Evolutionary conservation across 768 basidiomycete species (phyloP), one percentile per base, ranked within the genome.

Genomic region (Vararia minispora): DNA sequence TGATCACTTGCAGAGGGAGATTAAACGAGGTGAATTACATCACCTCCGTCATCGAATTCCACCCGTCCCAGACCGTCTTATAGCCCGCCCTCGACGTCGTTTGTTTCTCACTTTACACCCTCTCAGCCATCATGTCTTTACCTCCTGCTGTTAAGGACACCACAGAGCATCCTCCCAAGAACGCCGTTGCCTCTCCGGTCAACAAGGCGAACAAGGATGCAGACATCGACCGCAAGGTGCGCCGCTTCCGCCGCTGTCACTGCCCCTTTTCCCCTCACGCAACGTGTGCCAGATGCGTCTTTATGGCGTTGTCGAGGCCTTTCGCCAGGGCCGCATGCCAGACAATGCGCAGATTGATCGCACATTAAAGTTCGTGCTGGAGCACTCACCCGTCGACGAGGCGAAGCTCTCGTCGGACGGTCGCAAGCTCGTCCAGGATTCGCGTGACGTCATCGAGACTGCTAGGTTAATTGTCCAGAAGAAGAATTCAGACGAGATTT

Each of bases 401-500:
- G 53, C 64, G 38, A 65, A 79, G 56, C 72, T 97, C 34, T 89
- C 86, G 0, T 64, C 69, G 0, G 83, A 87, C 11, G 90, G 91
- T 44, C 69, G 63, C 43, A 76, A 74, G 48, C 75, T 97, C 47
- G 63, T 91, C 28, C 63, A 74, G 37, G 90, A 95, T 53, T 57
- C 69, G n/a, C 71, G 75, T 30, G 76, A 87, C 33, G 85, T 95
- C 53, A 68, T 94, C 50, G 71, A 75, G 47, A 90, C 87, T 4
- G 65, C 72, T 0, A 70, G 79, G 10, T 49, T 71, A 28, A 77
- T 90, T 41, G 76, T 92, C n/a, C 52, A 64, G 34, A 69, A 82
- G 50, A 95, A 94, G 73, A 95, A 95, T 48, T 61, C 66, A 17
- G 91, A 94, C 49, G 90, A 97, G 62, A 70, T 97, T 28, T 69